Conservation (phyloP, 352 stramenopile species). For the Globisporangium yorkense region DNA sequence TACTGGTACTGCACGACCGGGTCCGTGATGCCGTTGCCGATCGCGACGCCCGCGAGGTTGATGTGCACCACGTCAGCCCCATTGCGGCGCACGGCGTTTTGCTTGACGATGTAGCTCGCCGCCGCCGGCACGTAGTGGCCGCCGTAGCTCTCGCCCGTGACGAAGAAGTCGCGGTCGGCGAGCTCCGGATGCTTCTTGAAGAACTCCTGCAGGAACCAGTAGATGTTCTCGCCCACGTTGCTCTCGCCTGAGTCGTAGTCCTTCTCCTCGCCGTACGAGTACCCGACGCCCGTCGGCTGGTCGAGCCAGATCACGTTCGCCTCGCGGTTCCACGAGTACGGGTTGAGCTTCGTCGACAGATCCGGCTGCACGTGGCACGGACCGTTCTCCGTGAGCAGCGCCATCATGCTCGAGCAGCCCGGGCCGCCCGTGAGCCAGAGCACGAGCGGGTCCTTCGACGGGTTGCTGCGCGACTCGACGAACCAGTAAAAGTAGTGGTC, state of each 20-base stretch:
- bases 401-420: conserved; percentile 31
- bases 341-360: conserved; percentile 20
- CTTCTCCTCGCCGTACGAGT: conserved; percentile 19
- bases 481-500: conserved; percentile 46
- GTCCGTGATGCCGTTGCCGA: conserved; percentile 34
- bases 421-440: conserved; percentile 36
- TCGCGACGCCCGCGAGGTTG: conserved; percentile 30
- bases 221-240: conserved; percentile 39
- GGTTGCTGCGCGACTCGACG: conserved; percentile 23
- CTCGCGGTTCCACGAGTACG: conserved; percentile 31
- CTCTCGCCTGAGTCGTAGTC: conserved; percentile 27
- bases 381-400: conserved; percentile 29
- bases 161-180: conserved; percentile 19
- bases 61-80: conserved; percentile 9
- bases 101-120: conserved; percentile 25
- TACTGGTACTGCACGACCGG: conserved; percentile 30
- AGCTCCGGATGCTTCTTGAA: conserved; percentile 30
- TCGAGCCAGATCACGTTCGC: conserved; percentile 39
- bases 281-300: conserved; percentile 29
- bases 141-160: conserved; percentile 35
- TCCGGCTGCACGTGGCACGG: conserved; percentile 28
- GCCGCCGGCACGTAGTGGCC: conserved; percentile 34
- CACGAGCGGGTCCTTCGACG: conserved; percentile 22
- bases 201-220: conserved; percentile 31
- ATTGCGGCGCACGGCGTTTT: conserved; percentile 8